Evolutionary conservation across 2,329 filamentous ascomycete genomes (phyloP), one percentile per base, ranked within the genome.

Genomic region (Alternaria triticimaculans): DNA sequence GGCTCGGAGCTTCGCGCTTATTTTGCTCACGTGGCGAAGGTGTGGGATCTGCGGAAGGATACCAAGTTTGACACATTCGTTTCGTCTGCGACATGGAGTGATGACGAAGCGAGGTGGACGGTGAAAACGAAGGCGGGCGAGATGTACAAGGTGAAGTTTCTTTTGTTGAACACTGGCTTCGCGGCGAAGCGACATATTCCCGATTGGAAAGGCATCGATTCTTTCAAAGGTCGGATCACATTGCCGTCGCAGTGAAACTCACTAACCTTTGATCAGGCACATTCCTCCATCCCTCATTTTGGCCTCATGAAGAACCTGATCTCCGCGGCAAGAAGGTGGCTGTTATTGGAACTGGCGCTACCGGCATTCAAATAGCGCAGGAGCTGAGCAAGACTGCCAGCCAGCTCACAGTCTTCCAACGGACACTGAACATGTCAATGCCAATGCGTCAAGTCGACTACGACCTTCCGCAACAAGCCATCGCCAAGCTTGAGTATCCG

Each of bases 351-450:
- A 73, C 72, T n/a, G 89, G 88, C 1, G 84, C 88, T 0, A 87
- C 87, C 0, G 88, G 88, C 0, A 85, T 90, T 1, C 88, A 91
- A 67, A 83, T 89, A 43, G 83, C 84, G 1, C 88, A 91, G 64
- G 87, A 86, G 33, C 84, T 85, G 79, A 86, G 83, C 4, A 83
- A 84, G 2, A 71, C 82, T 9, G 87, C 84, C 0, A 81, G 80
- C 6, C 73, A 75, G 46, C 50, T 91, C 1, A 82, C 77, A 4
- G 85, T 91, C 44, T 90, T 90, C 76, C 87, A 90, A 71, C 84
- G 89, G 3, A 90, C 88, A 0, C 88, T 88, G 0, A 76, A 72
- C 53, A 65, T 66, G 48, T 59, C 69, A 1, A 20, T 75, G 3
- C 71, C 74, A 14, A 75, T 77, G 73, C 46, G 46, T n/a, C 64